These are phyloP conservation scores for Neodidymelliopsis sp. DNA, from an alignment of 2,329 filamentous ascomycete genomes.

Conservation along the genomic window DNA sequence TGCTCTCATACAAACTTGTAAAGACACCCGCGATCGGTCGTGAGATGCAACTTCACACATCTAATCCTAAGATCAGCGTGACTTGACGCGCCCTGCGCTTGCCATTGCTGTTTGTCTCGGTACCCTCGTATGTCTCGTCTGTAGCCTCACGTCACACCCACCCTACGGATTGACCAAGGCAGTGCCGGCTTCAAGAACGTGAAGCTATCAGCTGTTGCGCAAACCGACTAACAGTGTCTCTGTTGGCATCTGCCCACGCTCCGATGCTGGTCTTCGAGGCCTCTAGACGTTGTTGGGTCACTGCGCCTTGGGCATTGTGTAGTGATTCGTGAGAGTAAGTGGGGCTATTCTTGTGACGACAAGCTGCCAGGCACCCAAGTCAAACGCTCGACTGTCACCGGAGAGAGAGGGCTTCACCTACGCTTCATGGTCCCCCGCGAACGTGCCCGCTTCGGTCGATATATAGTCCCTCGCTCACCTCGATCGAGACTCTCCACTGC, in stretches of 20 bases:
- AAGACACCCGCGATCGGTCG: too few relatives aligned
- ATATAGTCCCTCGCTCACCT: conserved; percentile 35
- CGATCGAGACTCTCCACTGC: conserved; percentile 31
- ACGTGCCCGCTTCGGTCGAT: conserved; percentile 5
- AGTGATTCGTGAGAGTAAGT: conserved; percentile 1
- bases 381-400: conserved; percentile 32
- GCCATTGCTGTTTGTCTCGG: background rate
- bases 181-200: background rate
- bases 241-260: background rate
- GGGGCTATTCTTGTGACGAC: conserved; percentile 11
- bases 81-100: background rate
- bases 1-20: too few relatives aligned
- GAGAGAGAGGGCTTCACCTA: conserved; percentile 28
- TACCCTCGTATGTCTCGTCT: background rate
- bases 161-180: background rate
- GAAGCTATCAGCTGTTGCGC: background rate
- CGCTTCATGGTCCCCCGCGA: background rate
- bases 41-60: background rate
- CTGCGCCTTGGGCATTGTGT: background rate
- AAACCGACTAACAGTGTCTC: background rate
- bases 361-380: conserved; percentile 20
- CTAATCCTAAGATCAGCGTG: background rate
- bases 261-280: background rate
- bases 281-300: background rate
- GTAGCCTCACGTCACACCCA: background rate